phyloP scores from a whole-genome alignment of 2,329 filamentous ascomycete genomes.

The Botryotinia convoluta region DNA sequence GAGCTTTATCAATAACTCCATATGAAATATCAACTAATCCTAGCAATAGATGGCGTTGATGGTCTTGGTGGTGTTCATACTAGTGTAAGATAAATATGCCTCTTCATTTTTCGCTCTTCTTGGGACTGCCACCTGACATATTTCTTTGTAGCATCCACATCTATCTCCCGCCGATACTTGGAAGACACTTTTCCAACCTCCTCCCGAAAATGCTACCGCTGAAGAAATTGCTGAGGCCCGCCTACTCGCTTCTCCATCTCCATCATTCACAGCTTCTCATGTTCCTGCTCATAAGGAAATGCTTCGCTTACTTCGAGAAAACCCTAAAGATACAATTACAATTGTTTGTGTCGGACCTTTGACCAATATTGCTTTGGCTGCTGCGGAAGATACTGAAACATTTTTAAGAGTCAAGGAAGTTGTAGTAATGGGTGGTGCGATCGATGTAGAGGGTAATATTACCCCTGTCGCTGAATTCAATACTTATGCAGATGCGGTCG shows the following conservation, averaged over 20 bases:
- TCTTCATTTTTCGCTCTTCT: background rate
- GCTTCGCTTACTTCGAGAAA: conserved; percentile 77
- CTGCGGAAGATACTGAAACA: conserved; percentile 81
- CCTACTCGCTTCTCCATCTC: conserved; percentile 37
- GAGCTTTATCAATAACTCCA: conserved; percentile 36
- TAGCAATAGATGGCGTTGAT: conserved; percentile 64
- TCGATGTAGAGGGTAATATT: conserved; percentile 78
- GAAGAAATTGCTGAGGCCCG: conserved; percentile 40
- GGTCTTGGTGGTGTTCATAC: conserved; percentile 75
- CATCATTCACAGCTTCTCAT: conserved; percentile 74
- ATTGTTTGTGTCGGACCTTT: conserved; percentile 87
- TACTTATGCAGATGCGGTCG: conserved; percentile 81
- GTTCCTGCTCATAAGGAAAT: conserved; percentile 79
- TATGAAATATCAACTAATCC: conserved; percentile 21
- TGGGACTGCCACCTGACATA: conserved; percentile 23
- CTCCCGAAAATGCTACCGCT: conserved; percentile 46
- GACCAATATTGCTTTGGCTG: conserved; percentile 90
- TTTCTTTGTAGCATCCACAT: conserved; percentile 60
- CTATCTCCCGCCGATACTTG: conserved; percentile 72
- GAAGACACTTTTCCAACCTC: conserved; percentile 62
- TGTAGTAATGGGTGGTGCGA: conserved; percentile 90
- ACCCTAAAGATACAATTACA: conserved; percentile 80
- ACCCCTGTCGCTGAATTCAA: conserved; percentile 92
- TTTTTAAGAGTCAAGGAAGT: conserved; percentile 89
- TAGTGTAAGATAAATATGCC: conserved; percentile 41